Evolutionary conservation across 106 monocot species (phyloP).

Genomic region (Platanthera zijinensis): DNA sequence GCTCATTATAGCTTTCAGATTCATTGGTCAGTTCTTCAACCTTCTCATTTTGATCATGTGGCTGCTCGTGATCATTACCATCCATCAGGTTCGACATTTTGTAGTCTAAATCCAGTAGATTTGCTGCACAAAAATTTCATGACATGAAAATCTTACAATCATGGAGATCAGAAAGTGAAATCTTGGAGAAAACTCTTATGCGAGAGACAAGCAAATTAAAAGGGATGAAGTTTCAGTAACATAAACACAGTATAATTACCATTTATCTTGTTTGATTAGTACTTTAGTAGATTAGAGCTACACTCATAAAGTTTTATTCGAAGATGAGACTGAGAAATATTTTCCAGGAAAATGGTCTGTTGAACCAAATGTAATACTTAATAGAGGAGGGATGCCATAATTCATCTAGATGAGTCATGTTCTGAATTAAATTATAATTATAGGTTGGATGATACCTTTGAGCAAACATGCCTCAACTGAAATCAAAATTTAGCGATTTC

Average conservation of each 20-base stretch:
- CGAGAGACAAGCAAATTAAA: neutral
- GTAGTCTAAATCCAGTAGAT: neutral
- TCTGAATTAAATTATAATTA: too few relatives aligned
- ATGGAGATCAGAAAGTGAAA: neutral
- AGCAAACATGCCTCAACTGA: too few relatives aligned
- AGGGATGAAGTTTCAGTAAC: neutral
- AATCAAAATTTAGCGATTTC: too few relatives aligned
- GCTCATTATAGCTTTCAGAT: conserved; percentile 13
- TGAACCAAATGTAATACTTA: neutral
- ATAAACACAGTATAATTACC: neutral
- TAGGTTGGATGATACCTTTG: too few relatives aligned
- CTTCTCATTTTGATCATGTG: conserved; percentile 3
- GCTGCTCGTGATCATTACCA: conserved; percentile 16
- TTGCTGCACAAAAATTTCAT: neutral
- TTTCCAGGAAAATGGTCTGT: neutral
- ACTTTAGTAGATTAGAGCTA: neutral
- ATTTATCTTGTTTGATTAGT: neutral
- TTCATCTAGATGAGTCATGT: too few relatives aligned
- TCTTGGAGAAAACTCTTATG: neutral
- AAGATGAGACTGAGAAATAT: neutral
- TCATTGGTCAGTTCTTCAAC: conserved; percentile 10
- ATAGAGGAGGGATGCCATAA: neutral
- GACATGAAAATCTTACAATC: neutral
- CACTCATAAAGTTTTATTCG: neutral
- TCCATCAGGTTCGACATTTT: conserved; percentile 27